Evolutionary conservation across 116 monocot species (phyloP).

Genomic region (Phalaenopsis hybrid): DNA sequence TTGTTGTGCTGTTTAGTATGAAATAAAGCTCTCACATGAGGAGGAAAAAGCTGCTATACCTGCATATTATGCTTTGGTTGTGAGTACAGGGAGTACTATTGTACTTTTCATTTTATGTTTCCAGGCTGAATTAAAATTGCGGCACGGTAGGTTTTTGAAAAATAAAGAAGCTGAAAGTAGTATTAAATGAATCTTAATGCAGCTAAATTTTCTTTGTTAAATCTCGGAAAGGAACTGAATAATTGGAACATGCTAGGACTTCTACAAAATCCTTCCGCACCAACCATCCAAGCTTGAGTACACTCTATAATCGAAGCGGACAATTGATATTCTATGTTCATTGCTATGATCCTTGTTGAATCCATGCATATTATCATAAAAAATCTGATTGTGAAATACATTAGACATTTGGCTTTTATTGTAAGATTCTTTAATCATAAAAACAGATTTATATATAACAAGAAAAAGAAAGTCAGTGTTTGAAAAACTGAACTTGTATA

Average conservation of each 20-base stretch:
- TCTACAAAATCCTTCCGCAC: background rate
- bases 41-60: background rate
- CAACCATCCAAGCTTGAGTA: background rate
- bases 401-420: background rate
- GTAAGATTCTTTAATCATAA: background rate
- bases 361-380: background rate
- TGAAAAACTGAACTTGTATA: background rate
- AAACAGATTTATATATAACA: background rate
- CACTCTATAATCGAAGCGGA: background rate
- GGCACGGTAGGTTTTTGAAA: background rate
- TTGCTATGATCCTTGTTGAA: background rate
- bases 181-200: background rate
- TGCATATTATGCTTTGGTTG: background rate
- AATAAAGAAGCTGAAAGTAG: background rate
- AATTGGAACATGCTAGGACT: background rate
- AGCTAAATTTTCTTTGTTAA: background rate
- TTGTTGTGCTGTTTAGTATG: background rate
- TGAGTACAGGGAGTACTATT: background rate
- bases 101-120: background rate
- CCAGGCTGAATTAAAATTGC: background rate
- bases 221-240: background rate
- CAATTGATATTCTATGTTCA: background rate
- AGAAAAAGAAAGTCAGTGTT: no score
- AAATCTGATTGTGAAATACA: background rate
- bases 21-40: no score